Conservation (phyloP, 768 basidiomycete species). For the Hydnum rufescens region DNA sequence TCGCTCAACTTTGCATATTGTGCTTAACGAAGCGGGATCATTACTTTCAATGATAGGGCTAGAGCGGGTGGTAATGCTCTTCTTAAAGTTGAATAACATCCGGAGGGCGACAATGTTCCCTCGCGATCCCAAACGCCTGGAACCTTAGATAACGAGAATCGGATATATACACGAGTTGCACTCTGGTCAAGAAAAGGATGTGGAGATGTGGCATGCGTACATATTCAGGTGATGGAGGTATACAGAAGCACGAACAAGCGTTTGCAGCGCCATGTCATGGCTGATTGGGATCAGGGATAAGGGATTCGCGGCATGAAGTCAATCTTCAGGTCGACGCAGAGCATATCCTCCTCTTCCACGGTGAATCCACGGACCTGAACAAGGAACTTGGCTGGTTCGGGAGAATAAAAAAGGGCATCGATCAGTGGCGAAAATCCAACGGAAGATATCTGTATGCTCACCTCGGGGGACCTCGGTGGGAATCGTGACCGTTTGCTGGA, state of each 20-base stretch:
- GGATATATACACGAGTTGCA: too few species aligned
- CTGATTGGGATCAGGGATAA: too few species aligned
- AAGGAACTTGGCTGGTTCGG: slow-evolving; percentile 54
- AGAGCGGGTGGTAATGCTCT: slow-evolving; percentile 93
- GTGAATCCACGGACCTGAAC: slow-evolving; percentile 55
- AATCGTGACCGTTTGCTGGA: slow-evolving; percentile 65
- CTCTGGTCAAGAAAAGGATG: too few species aligned
- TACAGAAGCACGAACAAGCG: too few species aligned
- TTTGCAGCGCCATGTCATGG: too few species aligned
- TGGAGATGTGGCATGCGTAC: too few species aligned
- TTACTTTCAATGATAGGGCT: slow-evolving; percentile 26
- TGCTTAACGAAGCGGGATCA: not conserved
- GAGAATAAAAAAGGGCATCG: slow-evolving; percentile 2
- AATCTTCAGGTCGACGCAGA: slow-evolving; percentile 64
- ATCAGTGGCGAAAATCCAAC: not conserved
- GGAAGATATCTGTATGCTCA: slow-evolving; percentile 11
- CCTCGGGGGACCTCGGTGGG: slow-evolving; percentile 83
- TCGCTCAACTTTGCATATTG: not conserved
- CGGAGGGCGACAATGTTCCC: slow-evolving; percentile 87
- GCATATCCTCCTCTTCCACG: slow-evolving; percentile 45
- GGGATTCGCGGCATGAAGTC: slow-evolving; percentile 31
- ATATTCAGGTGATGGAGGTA: too few species aligned
- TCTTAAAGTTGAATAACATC: slow-evolving; percentile 92
- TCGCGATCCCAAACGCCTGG: slow-evolving; percentile 85
- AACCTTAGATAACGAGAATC: too few species aligned